Conservation (phyloP, 1,284 basidiomycete genomes). For the Acaromyces ingoldii region DNA sequence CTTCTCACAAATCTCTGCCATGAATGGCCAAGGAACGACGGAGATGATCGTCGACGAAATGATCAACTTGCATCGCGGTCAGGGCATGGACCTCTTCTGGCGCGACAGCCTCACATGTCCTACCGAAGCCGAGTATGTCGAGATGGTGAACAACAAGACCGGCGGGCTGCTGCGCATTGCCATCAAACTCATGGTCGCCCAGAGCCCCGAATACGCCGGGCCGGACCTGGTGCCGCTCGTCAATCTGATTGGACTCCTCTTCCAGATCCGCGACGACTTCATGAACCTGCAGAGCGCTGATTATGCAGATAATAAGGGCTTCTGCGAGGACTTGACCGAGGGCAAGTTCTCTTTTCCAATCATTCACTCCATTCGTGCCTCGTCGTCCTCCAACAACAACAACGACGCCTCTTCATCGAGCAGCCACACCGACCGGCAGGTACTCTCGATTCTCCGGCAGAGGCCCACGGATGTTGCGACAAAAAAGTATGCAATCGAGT, state of each 20-base stretch:
- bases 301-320: conserved; percentile 89
- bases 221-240: conserved; percentile 65
- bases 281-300: conserved; percentile 84
- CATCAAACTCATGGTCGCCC: conserved; percentile 91
- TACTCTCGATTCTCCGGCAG: conserved; percentile 43
- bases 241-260: conserved; percentile 87
- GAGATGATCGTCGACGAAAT: conserved; percentile 60
- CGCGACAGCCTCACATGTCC: conserved; percentile 86
- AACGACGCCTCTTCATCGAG: neutral
- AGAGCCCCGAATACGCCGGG: conserved; percentile 12
- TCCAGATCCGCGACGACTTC: conserved; percentile 95
- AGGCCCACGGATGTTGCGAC: conserved; percentile 38
- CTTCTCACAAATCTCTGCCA: conserved; percentile 56
- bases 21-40: conserved; percentile 51
- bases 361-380: conserved; percentile 71
- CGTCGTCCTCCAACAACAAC: neutral
- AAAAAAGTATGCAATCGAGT: conserved; percentile 44
- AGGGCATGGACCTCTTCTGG: conserved; percentile 93
- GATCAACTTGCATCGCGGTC: conserved; percentile 84
- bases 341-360: conserved; percentile 95
- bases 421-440: conserved; percentile 23
- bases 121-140: conserved; percentile 86
- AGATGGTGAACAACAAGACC: conserved; percentile 98
- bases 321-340: conserved; percentile 88
- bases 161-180: conserved; percentile 89